Base-by-base conservation (phyloP, 1,139 yeast species). In the Protomyces inouyei region DNA sequence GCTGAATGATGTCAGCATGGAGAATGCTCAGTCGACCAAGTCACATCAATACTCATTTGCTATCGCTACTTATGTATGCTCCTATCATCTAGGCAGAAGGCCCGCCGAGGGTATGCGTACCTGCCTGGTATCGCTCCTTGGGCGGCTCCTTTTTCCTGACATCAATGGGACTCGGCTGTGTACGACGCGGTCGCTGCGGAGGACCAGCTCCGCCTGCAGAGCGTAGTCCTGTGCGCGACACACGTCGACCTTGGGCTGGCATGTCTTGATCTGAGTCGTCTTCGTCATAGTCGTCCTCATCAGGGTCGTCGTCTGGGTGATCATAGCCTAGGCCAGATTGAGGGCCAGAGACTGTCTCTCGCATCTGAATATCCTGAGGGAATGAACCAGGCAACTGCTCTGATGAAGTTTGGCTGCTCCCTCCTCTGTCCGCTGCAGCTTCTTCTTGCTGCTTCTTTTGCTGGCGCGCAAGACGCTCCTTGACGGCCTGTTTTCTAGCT, bases 401-500 rank as follows among this genome's bases (percentile, higher is more conserved):
- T 14, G 10, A 10, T 3, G 12, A 6, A 5, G 25, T 36, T 18
- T 48, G 61, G 16, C 14, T 25, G 14, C 25, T 21, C 12, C 12
- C 25, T 12, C 16, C 23, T 10, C 25, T 43, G 14, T 5, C 48
- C 8, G 48, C 48, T n/a, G 48, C 48, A n/a, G 21, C 28, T 18
- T 38, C 52, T 12, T 52, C 45, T 16, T 52, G 45, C 45, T 40
- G 40, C 18, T 37, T 25, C 25, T 43, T 28, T n/a, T 51, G 36
- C 10, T 40, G 55, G 45, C 63, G 38, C n/a, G 53, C 63, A 38
- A 59, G 28, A 5, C 63, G 52, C 18, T 59, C 63, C 25, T 48
- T 45, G 5, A 59, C 63, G 9, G 63, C 63, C 37, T 59, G 63
- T 35, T 59, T 59, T 3, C 63, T 56, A 3, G 43, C 32, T 52